Conservation (phyloP, 768 basidiomycete species). For the Termitomyces bulborhizus region DNA sequence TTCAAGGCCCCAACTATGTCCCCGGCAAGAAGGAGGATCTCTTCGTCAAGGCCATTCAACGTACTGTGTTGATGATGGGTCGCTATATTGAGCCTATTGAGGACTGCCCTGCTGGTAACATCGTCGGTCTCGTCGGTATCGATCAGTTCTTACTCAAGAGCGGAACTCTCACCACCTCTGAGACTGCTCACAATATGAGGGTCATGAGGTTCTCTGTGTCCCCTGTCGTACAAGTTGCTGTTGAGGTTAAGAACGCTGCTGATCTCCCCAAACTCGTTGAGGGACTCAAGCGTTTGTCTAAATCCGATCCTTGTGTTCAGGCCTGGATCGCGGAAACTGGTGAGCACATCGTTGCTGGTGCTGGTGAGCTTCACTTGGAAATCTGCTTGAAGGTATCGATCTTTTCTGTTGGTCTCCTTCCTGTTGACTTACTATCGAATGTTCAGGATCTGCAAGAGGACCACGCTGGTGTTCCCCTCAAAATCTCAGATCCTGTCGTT, state of each 20-base stretch:
- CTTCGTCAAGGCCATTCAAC: slow-evolving; percentile 97
- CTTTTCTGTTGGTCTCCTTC: neutral
- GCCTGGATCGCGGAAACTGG: slow-evolving; percentile 88
- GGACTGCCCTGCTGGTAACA: slow-evolving; percentile 99
- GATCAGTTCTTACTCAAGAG: slow-evolving; percentile 99
- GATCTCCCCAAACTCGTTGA: slow-evolving; percentile 99
- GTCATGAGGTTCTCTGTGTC: slow-evolving; percentile 99
- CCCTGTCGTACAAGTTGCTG: slow-evolving; percentile 97
- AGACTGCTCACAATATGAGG: slow-evolving; percentile 99
- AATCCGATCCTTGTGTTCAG: slow-evolving; percentile 99
- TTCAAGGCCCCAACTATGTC: slow-evolving; percentile 98
- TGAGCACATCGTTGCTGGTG: slow-evolving; percentile 98
- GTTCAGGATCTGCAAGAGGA: slow-evolving; percentile 95
- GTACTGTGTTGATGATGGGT: slow-evolving; percentile 99
- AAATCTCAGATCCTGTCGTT: slow-evolving; percentile 96
- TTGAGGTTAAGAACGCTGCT: slow-evolving; percentile 99
- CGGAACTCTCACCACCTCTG: slow-evolving; percentile 95
- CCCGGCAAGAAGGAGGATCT: slow-evolving; percentile 99
- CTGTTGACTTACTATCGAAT: neutral
- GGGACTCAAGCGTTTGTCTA: slow-evolving; percentile 99
- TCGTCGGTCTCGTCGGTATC: slow-evolving; percentile 97
- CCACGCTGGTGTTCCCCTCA: slow-evolving; percentile 98
- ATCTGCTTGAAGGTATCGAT: slow-evolving; percentile 89
- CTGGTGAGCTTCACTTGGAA: slow-evolving; percentile 98
- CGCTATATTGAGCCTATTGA: slow-evolving; percentile 98